A percentile compares a stretch with the other conserved stretches of the same genome.
These are phyloP conservation scores for Lolium rigidum DNA, from an alignment of 176 grass and related monocot genomes.

Conservation along the genomic window DNA sequence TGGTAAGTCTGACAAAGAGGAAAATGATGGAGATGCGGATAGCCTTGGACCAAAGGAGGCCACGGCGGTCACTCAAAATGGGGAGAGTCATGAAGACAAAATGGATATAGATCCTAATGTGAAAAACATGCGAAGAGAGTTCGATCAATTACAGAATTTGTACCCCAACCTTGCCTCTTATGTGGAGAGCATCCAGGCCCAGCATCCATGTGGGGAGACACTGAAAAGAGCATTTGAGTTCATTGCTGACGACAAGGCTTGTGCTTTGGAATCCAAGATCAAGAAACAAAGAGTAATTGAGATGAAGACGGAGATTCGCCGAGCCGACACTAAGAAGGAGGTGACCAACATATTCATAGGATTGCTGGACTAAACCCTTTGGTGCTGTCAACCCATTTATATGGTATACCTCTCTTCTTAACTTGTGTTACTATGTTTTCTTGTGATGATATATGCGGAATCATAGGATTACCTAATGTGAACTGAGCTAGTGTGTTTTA, in stretches of 20 bases:
- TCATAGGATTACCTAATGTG: no score
- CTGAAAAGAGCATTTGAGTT: constrained; percentile 52
- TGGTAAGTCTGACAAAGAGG: constrained; percentile 28
- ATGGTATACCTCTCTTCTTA: no score
- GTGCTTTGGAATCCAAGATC: constrained; percentile 38
- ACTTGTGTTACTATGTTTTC: no score
- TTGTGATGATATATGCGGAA: no score
- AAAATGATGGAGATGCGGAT: neutral
- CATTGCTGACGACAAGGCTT: constrained; percentile 50
- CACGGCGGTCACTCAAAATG: constrained; percentile 18
- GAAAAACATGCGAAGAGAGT: neutral
- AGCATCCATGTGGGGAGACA: constrained; percentile 43
- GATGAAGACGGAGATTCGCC: no score
- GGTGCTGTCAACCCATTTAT: no score
- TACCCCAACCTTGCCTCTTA: constrained; percentile 46
- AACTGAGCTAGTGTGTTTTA: no score
- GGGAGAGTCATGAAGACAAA: constrained; percentile 24
- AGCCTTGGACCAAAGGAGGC: neutral
- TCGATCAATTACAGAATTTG: constrained; percentile 37
- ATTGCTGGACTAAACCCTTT: no score
- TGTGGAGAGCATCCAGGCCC: constrained; percentile 35
- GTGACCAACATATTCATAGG: no score
- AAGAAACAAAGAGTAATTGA: constrained; percentile 23
- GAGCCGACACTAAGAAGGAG: no score
- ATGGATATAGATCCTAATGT: constrained; percentile 14